Conservation (phyloP, 2,329 filamentous ascomycete genomes). For the Sclerotinia spermophila region DNA sequence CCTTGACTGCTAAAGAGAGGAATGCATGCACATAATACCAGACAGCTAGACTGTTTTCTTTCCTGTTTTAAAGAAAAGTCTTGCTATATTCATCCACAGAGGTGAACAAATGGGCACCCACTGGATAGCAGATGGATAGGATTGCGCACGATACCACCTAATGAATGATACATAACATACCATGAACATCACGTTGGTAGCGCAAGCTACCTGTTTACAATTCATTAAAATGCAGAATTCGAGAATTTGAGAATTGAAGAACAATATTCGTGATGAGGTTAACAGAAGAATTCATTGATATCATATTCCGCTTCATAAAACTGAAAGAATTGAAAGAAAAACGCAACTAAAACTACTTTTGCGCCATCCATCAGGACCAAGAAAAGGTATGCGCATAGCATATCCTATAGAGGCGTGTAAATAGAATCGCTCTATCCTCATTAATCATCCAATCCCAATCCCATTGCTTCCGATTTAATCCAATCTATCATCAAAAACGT, state of each 20-base stretch:
- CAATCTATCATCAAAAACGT: neutral
- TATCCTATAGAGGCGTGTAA: too few species aligned
- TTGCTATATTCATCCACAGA: neutral
- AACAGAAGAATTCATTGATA: constrained; percentile 31
- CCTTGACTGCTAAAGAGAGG: neutral
- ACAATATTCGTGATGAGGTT: neutral
- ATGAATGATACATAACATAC: neutral
- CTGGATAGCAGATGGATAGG: constrained; percentile 3
- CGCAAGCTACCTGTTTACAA: neutral
- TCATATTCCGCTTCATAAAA: constrained; percentile 31
- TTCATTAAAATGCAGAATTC: neutral
- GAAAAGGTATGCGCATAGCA: neutral
- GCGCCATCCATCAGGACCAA: constrained; percentile 9
- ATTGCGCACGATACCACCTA: constrained; percentile 2
- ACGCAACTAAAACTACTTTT: constrained; percentile 5
- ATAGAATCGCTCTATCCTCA: constrained; percentile 9
- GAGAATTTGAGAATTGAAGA: neutral
- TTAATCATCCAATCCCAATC: constrained; percentile 7
- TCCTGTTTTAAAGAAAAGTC: neutral
- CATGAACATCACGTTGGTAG: neutral
- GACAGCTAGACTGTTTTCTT: neutral
- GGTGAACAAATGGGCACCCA: constrained; percentile 16
- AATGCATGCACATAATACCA: neutral
- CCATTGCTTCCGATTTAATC: constrained; percentile 7
- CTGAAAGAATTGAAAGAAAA: constrained; percentile 11